These are phyloP conservation scores for Fusarium neocosmosporiellum DNA, from an alignment of 2,329 filamentous ascomycete genomes.

Conservation along the genomic window DNA sequence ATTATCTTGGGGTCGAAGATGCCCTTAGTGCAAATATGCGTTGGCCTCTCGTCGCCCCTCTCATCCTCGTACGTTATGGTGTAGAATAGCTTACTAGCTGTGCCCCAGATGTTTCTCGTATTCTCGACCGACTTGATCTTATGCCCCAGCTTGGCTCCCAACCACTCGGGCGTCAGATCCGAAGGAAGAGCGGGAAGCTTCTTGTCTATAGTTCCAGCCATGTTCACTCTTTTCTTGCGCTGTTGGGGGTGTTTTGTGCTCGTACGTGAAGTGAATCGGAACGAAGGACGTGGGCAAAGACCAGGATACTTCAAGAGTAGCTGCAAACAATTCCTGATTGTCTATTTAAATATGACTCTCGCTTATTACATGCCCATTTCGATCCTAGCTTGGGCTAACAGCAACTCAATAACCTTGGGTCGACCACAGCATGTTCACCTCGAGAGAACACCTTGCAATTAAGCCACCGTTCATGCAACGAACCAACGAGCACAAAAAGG, in stretches of 20 bases:
- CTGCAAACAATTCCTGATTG: not conserved
- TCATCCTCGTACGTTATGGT: conserved; percentile 44
- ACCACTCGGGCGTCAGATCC: conserved; percentile 37
- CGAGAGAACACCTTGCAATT: too few species aligned
- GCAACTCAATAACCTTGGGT: too few species aligned
- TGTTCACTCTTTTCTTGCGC: not conserved
- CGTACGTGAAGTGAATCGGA: too few species aligned
- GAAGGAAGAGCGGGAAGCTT: conserved; percentile 35
- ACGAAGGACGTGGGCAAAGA: not conserved
- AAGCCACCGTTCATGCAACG: too few species aligned
- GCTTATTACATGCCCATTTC: too few species aligned
- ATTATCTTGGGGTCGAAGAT: conserved; percentile 51
- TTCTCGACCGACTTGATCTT: conserved; percentile 36
- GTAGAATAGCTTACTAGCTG: conserved; percentile 44
- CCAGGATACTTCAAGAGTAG: not conserved
- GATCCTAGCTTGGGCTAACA: too few species aligned
- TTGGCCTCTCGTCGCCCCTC: conserved; percentile 14
- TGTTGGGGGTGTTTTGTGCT: not conserved
- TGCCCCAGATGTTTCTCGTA: conserved; percentile 43
- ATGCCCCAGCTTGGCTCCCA: conserved; percentile 30
- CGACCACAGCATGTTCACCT: too few species aligned
- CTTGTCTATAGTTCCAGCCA: conserved; percentile 6
- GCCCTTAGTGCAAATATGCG: conserved; percentile 50
- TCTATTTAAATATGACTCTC: too few species aligned
- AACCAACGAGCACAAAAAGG: too few species aligned